Percentiles rank a stretch among this genome's conserved stretches.
These are phyloP conservation scores for Russula vinacea DNA, from an alignment of 768 basidiomycete genomes.

Conservation along the genomic window DNA sequence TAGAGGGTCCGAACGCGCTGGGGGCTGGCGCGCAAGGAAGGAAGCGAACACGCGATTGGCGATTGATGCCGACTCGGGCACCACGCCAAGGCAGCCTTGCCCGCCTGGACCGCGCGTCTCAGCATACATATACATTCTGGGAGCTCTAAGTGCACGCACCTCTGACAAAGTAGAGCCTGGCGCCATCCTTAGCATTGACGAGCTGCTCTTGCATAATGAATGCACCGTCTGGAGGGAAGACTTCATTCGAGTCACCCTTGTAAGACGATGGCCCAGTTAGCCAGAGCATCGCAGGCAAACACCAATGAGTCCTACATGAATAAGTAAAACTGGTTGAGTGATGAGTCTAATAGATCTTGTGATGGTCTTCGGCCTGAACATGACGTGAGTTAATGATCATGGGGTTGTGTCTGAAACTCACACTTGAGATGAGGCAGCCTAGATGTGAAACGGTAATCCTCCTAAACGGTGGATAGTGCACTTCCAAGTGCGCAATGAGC, in stretches of 20 bases:
- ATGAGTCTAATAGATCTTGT: constrained; percentile 16
- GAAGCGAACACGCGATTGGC: constrained; percentile 31
- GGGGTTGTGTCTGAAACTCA: constrained; percentile 2
- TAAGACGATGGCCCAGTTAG: background rate
- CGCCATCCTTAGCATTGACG: constrained; percentile 27
- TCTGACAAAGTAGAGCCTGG: constrained; percentile 27
- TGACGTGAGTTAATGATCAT: background rate
- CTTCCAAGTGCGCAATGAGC: constrained; percentile 31
- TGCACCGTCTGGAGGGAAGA: constrained; percentile 18
- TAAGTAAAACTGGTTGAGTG: constrained; percentile 23
- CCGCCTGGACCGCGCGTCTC: constrained; percentile 20
- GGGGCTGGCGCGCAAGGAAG: constrained; percentile 29
- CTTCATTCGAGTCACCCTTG: constrained; percentile 27
- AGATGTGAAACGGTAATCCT: constrained; percentile 25
- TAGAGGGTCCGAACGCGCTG: constrained; percentile 12
- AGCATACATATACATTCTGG: background rate
- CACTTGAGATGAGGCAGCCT: constrained; percentile 15
- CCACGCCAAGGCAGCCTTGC: constrained; percentile 25
- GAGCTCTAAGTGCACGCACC: constrained; percentile 5
- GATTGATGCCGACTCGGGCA: constrained; percentile 31
- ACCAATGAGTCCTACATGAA: constrained; percentile 23
- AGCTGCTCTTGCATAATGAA: constrained; percentile 24
- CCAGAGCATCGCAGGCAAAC: background rate
- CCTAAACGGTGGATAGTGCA: constrained; percentile 31
- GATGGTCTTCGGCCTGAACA: constrained; percentile 8